Evolutionary conservation across 2,329 filamentous ascomycete genomes (phyloP), one percentile per base, ranked within the genome.

Genomic region (Colletotrichum orchidophilum): DNA sequence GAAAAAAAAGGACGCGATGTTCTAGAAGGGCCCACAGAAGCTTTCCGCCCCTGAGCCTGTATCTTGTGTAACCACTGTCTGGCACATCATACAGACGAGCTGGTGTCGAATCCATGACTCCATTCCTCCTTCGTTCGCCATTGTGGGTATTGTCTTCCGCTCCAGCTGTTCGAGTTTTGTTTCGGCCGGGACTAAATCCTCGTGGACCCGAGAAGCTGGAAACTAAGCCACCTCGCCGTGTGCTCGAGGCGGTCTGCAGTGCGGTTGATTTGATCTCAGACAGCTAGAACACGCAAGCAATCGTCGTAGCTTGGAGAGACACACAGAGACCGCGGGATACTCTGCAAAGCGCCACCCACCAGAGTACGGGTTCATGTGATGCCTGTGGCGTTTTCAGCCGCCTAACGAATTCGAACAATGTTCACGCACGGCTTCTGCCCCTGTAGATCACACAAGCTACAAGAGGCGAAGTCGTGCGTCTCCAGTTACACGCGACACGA

Each of bases 121-220:
- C 58, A 31, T 53, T 12, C 13, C 26, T n/a, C 49, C 11, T 33
- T 55, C 8, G 29, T 42, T 67, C 55, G n/a, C 35, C 49, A 27
- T 26, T 50, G 50, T 57, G 52, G 58, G 46, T 59, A 31, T 54
- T 21, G 31, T 63, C 39, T n/a, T 18, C 21, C 42, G 31, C 33
- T 59, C 55, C 58, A 57, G 67, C 50, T 63, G 58, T 71, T 71
- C 63, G 64, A 63, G 67, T 58, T 29, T 68, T 59, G 68, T 68
- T 63, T 71, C 64, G 57, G 64, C 59, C 68, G 50, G 55, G 24
- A 49, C 63, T 35, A 63, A 39, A 63, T 53, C 53, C 39, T 63
- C 33, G 46, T 54, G 50, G 58, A 35, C 42, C 39, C 58, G 13
- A 21, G 63, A 53, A 9, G 58, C 42, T 57, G 59, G 68, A 54